Evolutionary conservation across 192 early-diverging fungal species (phyloP), one percentile per base, ranked within the genome.

Genomic region (Phlyctochytrium planicorne): DNA sequence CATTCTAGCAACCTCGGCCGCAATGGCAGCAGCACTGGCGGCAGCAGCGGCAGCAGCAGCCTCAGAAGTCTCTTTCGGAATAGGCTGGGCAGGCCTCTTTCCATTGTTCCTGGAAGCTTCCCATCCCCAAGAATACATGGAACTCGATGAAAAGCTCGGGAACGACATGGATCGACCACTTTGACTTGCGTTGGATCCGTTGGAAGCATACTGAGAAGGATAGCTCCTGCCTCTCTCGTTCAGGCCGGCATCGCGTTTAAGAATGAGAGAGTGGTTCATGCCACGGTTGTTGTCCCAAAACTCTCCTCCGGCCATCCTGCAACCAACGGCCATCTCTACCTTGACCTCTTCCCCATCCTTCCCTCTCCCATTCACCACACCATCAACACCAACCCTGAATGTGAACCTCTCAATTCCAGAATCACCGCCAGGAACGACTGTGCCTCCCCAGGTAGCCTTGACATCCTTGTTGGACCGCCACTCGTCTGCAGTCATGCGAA

Each of bases 261-360:
- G 30, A 4, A 52, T 17, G 27, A 53, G 3, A 17, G 29, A 53
- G 56, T 70, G 68, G 82, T 98, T 98, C 60, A 77, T 73, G 50
- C 92, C 91, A 63, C 71, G 68, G 84, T 98, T 98, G 80, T 94
- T 98, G 83, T 98, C 96, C 96, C 96, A 98, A 76, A 86, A 84
- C 73, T 92, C 90, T 29, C 62, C 65, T 2, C 86, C 88, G 24
- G 78, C 80, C 23, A 94, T 93, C 25, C 72, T 78, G 73, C 93
- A 95, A 3, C 81, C 33, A 24, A 81, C 56, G 20, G 79, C 82
- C 33, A 84, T 63, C 47, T 73, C 67, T 35, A 79, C 10, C 4
- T 67, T 52, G 20, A 37, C 65, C 32, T 53, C 2, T 23, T 30
- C 23, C 30, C 1, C 40, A n/a, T n/a, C n/a, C n/a, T n/a, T n/a